These are phyloP conservation scores for Kurtzmaniella natalensis DNA, from an alignment of 1,139 yeast species.

Conservation along the genomic window DNA sequence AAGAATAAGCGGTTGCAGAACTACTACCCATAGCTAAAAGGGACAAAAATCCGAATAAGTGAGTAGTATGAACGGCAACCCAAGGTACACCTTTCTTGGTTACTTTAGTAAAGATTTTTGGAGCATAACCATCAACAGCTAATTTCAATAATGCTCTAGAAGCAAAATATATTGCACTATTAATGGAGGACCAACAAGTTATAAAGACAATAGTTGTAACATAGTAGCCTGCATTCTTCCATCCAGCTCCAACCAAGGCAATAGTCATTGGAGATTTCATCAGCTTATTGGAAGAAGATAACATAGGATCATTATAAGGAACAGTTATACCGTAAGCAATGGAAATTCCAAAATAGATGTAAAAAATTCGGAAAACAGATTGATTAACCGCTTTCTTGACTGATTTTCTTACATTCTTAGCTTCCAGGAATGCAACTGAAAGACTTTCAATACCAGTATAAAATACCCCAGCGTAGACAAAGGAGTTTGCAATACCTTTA, in stretches of 20 bases:
- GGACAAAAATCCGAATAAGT: background rate
- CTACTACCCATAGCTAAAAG: background rate
- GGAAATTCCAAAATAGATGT: background rate
- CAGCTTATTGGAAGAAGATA: background rate
- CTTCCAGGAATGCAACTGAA: slow-evolving; percentile 23
- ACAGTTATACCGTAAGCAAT: background rate
- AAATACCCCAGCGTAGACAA: background rate
- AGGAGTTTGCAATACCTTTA: slow-evolving; percentile 6
- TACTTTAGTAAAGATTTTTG: background rate
- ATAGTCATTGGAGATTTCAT: slow-evolving; percentile 7
- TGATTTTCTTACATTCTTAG: slow-evolving; percentile 12
- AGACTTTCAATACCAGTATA: slow-evolving; percentile 27
- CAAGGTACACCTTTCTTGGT: background rate
- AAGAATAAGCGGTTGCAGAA: background rate
- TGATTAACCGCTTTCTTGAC: slow-evolving; percentile 5
- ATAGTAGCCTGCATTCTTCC: slow-evolving; percentile 4
- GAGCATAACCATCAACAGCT: background rate
- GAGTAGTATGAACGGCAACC: background rate
- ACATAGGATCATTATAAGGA: background rate
- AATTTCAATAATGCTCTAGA: background rate
- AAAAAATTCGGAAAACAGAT: background rate
- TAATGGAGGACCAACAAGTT: slow-evolving; percentile 1
- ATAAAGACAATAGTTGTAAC: slow-evolving; percentile 1
- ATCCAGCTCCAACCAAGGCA: slow-evolving; percentile 4
- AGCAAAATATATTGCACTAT: slow-evolving; percentile 1